phyloP scores from a whole-genome alignment of 805 yeast genomes.

The Danielia reshetovae region DNA sequence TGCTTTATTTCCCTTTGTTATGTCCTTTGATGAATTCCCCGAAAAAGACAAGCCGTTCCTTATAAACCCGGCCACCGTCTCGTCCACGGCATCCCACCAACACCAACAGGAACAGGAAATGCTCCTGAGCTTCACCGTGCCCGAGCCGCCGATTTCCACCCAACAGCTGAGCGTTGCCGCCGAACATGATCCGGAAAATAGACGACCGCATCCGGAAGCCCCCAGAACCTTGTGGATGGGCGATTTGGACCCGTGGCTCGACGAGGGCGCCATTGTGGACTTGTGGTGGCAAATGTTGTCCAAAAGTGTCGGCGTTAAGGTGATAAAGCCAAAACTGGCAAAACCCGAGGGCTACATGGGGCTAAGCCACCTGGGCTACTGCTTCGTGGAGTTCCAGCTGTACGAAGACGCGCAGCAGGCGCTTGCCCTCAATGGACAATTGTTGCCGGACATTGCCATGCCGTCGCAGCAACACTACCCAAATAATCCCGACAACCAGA shows the following conservation, averaged over 20 bases:
- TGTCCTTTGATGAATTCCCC: slow-evolving; percentile 15
- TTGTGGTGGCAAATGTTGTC: slow-evolving; percentile 58
- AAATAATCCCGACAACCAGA: slow-evolving; percentile 43
- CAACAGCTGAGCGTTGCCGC: slow-evolving; percentile 33
- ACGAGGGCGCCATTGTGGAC: slow-evolving; percentile 51
- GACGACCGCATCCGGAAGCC: slow-evolving; percentile 22
- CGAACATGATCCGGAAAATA: slow-evolving; percentile 12
- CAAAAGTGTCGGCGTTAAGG: slow-evolving; percentile 59
- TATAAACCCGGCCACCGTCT: slow-evolving; percentile 8
- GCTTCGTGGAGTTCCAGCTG: slow-evolving; percentile 70
- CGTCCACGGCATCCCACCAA: slow-evolving; percentile 35
- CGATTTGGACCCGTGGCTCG: slow-evolving; percentile 76
- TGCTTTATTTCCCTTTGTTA: slow-evolving; percentile 4
- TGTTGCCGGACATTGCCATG: slow-evolving; percentile 54
- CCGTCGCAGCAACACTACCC: slow-evolving; percentile 40
- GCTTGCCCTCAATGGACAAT: slow-evolving; percentile 58
- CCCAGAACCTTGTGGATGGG: slow-evolving; percentile 89
- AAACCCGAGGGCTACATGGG: slow-evolving; percentile 21
- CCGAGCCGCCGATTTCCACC: slow-evolving; percentile 40
- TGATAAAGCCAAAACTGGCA: slow-evolving; percentile 47
- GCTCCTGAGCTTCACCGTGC: slow-evolving; percentile 35
- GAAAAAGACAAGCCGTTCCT: neutral
- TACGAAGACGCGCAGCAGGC: slow-evolving; percentile 70
- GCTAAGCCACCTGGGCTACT: slow-evolving; percentile 53
- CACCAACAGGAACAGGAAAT: slow-evolving; percentile 43